Base-by-base conservation (phyloP, 2,329 filamentous ascomycete species). In the Immersiporthe knoxdaviesiana region DNA sequence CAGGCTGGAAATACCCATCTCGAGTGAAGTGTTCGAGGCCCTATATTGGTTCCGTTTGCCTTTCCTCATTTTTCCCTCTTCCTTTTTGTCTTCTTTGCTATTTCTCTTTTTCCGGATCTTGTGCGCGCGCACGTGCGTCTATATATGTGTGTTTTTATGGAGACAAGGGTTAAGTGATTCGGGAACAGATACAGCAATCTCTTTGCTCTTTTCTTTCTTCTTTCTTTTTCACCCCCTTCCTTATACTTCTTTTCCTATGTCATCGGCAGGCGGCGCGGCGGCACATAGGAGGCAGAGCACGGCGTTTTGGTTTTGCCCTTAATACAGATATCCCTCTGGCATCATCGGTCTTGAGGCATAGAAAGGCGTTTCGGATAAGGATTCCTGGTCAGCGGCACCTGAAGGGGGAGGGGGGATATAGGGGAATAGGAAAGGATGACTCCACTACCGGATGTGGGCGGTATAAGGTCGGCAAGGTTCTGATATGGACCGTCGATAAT, bases 201-300 rank as follows among this genome's bases (percentile, higher is more conserved):
- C n/a, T 60, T 39, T 35, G n/a, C 41, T n/a, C n/a, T n/a, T n/a
- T n/a, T 50, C 30, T 18, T 44, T 16, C 39, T n/a, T n/a, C n/a
- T n/a, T n/a, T n/a, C n/a, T 50, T 39, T 18, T 44, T 16, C 39
- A 39, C 27, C 30, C 30, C 21, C 18, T 30, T 32, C 16, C 18
- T 58, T 58, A 30, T n/a, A n/a, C n/a, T n/a, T n/a, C n/a, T 30
- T 6, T 32, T 39, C 8, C 8, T 60, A 39, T 32, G n/a, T 60
- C 30, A 60, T 60, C 58, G 58, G 14, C 18, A n/a, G 44, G 44
- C 58, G 58, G 58, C 4, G 35, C 4, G 35, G 35, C 32, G 58
- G 32, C 61, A 30, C 54, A 59, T 65, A n/a, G 68, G 68, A 60
- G 60, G 68, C 68, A 65, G 66, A 71, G 70, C 70, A 69, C 64